Evolutionary conservation across 2,329 filamentous ascomycete genomes (phyloP).

Genomic region (Huntiella omanensis): DNA sequence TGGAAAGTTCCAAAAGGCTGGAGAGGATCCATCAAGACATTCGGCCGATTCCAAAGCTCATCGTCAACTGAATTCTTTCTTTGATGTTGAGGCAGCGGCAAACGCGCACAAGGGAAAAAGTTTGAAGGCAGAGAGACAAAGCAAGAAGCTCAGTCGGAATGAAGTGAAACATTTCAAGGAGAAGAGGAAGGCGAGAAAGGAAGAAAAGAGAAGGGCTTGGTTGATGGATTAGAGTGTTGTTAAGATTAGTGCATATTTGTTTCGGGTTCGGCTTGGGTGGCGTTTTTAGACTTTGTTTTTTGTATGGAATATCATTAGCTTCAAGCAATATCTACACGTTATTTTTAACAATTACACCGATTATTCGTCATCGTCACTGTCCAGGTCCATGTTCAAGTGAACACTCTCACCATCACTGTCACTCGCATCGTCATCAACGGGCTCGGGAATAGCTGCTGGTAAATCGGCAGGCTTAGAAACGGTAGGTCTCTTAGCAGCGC

Average conservation of each 20-base stretch:
- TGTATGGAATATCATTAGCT: no score
- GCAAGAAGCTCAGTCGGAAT: constrained; percentile 65
- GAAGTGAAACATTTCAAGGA: constrained; percentile 86
- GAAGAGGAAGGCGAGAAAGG: constrained; percentile 74
- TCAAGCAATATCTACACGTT: constrained; percentile 1
- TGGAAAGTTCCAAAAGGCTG: constrained; percentile 55
- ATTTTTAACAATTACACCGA: background rate
- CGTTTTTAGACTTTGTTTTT: constrained; percentile 1
- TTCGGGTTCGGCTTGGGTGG: background rate
- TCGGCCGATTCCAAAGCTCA: constrained; percentile 73
- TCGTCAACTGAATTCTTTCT: constrained; percentile 84
- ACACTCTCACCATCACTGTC: constrained; percentile 33
- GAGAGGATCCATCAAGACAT: constrained; percentile 54
- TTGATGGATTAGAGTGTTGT: constrained; percentile 45
- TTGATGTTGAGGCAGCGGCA: constrained; percentile 86
- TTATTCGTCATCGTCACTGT: constrained; percentile 26
- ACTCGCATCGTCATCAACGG: constrained; percentile 16
- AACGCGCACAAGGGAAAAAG: constrained; percentile 81
- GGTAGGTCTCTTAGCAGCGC: constrained; percentile 18
- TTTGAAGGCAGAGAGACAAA: constrained; percentile 73
- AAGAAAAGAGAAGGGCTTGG: constrained; percentile 88
- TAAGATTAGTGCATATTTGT: background rate
- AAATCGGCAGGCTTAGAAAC: constrained; percentile 11
- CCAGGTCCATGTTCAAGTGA: constrained; percentile 40
- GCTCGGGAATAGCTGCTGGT: constrained; percentile 13